Base-by-base conservation (phyloP, 2,329 filamentous ascomycete genomes). In the Fusarium albidum region DNA sequence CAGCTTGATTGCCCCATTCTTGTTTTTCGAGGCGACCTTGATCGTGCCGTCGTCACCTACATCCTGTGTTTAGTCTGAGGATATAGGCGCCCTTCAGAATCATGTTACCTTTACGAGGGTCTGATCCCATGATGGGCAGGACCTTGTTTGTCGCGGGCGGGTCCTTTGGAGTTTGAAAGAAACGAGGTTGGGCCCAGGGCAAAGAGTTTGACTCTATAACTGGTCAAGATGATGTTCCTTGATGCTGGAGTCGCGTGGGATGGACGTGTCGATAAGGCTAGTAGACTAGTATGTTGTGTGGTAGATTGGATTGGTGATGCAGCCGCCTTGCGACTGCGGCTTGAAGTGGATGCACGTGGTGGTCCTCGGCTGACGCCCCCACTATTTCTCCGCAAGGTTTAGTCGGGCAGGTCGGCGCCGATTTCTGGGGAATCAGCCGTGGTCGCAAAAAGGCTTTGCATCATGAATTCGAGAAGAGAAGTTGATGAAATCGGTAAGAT, bases 11-110 rank as follows among this genome's bases (percentile, higher is more conserved):
- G 74, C 72, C 31, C 79, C 82, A 37, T 77, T 79, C 62, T 81
- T 81, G 43, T 82, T 83, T 66, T 84, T 86, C 4, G 83, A 82
- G 49, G 83, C 80, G 61, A 86, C 84, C 70, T 86, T 87, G 70
- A 85, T 86, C 21, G 83, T 86, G 56, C 78, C 78, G 64, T 86
- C 83, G 37, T 84, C 82, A 55, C 80, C 82, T 74, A 67, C 25
- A 48, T 38, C 31, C 39, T 49, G 35, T 33, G 27, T 33, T 63
- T 59, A 68, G 65, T 52, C 37, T 34, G n/a, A 31, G 37, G 49
- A 41, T 42, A 44, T 47, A 43, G 46, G 49, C 54, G 44, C 46
- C 31, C 21, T 32, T 31, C 34, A 18, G 47, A 45, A 52, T 52
- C 58, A 59, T 47, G 56, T 64, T 66, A 71, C 69, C 69, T 68